Evolutionary conservation across 306 rosid genomes (phyloP), one percentile per base, ranked within the genome.

Genomic region (Quercus wislizeni): DNA sequence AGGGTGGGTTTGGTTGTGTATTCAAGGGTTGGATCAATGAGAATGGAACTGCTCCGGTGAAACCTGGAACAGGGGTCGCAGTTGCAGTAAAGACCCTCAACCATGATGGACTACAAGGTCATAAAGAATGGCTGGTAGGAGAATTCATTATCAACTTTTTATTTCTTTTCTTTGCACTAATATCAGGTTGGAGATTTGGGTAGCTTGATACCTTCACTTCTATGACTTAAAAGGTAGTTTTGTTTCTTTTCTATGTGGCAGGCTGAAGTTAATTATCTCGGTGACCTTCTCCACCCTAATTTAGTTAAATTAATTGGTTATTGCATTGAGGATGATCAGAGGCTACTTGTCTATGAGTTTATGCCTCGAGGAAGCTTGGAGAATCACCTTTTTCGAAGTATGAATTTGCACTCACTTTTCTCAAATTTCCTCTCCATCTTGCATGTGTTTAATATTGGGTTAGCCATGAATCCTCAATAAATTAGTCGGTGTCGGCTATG

Each of bases 321-420:
- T 41, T 88, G 96, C 79, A 91, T 77, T 8, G 96, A 92, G 74
- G 86, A 71, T 73, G 86, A 87, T 20, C 84, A 92, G 41, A 86
- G 93, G 81, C 18, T 89, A 6, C 86, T 92, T 1, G 96, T 90
- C 0, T 90, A 92, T 18, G 96, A 92, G 85, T 90, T 83, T 30
- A 79, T 92, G 87, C 76, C 86, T 33, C 81, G 89, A 43, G 97
- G 97, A 80, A 92, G 95, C 89, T 75, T 90, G 75, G 96, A 92
- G 58, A 79, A 87, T 54, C 93, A 92, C 77, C 84, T 89, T 1
- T 89, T 89, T 30, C 80, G 83, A 61, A 80, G 95, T 91, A 85
- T 71, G 89, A 71, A 30, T 65, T 33, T 76, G 25, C 41, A 61
- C 70, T 69, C 56, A 4, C 65, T 4, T 33, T 75, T 5, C 2